phyloP scores from a whole-genome alignment of 768 basidiomycete species.

The Cyclocybe cylindracea region DNA sequence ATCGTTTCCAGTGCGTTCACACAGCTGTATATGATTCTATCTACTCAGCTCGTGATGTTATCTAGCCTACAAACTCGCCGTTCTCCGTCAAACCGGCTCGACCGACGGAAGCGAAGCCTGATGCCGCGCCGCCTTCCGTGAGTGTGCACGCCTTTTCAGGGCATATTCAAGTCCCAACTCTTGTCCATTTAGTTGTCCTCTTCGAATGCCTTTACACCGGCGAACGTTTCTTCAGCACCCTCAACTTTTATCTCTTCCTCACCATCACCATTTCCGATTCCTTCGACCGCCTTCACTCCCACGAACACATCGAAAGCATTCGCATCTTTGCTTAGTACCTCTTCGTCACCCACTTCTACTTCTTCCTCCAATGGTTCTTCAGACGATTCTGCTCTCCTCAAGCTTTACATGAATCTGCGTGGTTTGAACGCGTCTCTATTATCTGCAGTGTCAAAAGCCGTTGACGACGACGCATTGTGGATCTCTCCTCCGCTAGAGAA shows the following conservation, averaged over 20 bases:
- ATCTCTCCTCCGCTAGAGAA: conserved; percentile 58
- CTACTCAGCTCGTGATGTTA: too few species aligned
- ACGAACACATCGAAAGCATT: conserved; percentile 55
- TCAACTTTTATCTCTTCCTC: background rate
- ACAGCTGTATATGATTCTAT: too few species aligned
- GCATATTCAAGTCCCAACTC: too few species aligned
- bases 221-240: background rate
- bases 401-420: conserved; percentile 71
- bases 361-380: conserved; percentile 8
- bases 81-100: too few species aligned
- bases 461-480: conserved; percentile 70
- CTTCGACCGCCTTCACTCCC: conserved; percentile 30
- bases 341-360: conserved; percentile 8
- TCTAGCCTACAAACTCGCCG: too few species aligned
- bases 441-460: conserved; percentile 53
- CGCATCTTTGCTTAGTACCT: conserved; percentile 42
- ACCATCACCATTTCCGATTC: conserved; percentile 5
- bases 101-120: too few species aligned
- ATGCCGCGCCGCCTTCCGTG: too few species aligned
- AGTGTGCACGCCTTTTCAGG: too few species aligned
- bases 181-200: too few species aligned
- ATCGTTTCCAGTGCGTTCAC: too few species aligned
- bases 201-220: too few species aligned
- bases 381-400: conserved; percentile 31
- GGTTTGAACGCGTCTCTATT: conserved; percentile 73